Evolutionary conservation across 2,329 filamentous ascomycete genomes (phyloP), one percentile per base, ranked within the genome.

Genomic region (Arthrobotrys sinensis): DNA sequence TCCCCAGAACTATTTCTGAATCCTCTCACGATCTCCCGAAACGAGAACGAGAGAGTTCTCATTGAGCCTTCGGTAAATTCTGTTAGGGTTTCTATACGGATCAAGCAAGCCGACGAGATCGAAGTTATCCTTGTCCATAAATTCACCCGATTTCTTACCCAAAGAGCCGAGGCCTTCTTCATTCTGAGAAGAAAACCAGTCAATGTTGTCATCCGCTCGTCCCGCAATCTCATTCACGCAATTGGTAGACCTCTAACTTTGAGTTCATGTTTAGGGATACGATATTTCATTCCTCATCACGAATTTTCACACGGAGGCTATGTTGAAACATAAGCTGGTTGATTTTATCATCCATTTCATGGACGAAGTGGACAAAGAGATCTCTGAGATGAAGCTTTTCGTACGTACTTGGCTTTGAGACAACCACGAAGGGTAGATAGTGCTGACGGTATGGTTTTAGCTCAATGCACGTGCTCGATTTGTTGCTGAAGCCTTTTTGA

Each of bases 321-420:
- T 99, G 94, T 85, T 98, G 84, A 98, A 98, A 88, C 95, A 99
- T 85, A 98, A 99, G 87, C 88, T 99, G 82, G 96, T 99, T 38
- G 96, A 99, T 85, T 99, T 99, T 83, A 97, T 99, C 82, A 97
- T 99, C 81, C 91, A 98, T 83, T 99, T 99, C 83, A 98, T 99
- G 95, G 95, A 99, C 85, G 96, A 99, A 85, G 96, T 99, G 3
- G 96, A 99, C 85, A 99, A 99, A 88, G 96, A 99, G 85, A 99
- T 99, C 78, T 98, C 96, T 2, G 96, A 99, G 86, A 98, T 99
- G 96, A 99, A 99, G 89, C 91, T 99, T 83, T 99, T 99, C 85
- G 95, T 97, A 89, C 82, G 93, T 87, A 50, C 36, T 55, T n/a
- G 50, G 19, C 1, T 45, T 32, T 10, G 12, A 12, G 16, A n/a